phyloP scores from a whole-genome alignment of 805 yeast species.

The Kluyveromyces wickerhamii region DNA sequence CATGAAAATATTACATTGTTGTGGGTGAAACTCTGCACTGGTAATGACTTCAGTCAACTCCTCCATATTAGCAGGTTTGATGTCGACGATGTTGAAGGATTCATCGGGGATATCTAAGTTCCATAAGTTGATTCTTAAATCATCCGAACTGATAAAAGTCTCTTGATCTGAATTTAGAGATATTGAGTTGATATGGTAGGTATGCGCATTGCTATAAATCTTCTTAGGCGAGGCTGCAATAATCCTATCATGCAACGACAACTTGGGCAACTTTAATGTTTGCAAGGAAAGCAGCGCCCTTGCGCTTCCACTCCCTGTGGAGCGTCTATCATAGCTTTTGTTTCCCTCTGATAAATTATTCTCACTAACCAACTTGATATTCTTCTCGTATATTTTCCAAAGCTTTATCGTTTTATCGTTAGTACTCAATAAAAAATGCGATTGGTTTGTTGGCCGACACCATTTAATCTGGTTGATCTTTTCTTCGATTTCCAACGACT shows the following conservation, averaged over 20 bases:
- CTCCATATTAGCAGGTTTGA: constrained; percentile 97
- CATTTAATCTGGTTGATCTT: constrained; percentile 96
- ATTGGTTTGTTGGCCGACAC: constrained; percentile 80
- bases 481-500: constrained; percentile 94
- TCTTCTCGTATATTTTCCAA: constrained; percentile 93
- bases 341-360: constrained; percentile 60
- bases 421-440: constrained; percentile 85
- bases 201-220: constrained; percentile 92
- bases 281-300: constrained; percentile 31
- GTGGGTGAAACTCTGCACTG: constrained; percentile 92
- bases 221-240: constrained; percentile 91
- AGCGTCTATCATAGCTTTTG: constrained; percentile 4
- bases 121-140: constrained; percentile 92
- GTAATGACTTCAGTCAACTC: constrained; percentile 97
- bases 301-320: constrained; percentile 17
- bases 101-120: constrained; percentile 90
- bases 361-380: constrained; percentile 84
- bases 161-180: constrained; percentile 94
- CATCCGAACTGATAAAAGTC: constrained; percentile 89
- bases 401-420: constrained; percentile 97
- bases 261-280: constrained; percentile 69
- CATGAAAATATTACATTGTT: constrained; percentile 86
- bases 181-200: constrained; percentile 94
- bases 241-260: constrained; percentile 90
- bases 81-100: constrained; percentile 93